Percentiles rank a stretch among this genome's conserved stretches.
Evolutionary conservation across 192 early-diverging fungal species (phyloP).

Genomic region (Coemansia nantahalensis): DNA sequence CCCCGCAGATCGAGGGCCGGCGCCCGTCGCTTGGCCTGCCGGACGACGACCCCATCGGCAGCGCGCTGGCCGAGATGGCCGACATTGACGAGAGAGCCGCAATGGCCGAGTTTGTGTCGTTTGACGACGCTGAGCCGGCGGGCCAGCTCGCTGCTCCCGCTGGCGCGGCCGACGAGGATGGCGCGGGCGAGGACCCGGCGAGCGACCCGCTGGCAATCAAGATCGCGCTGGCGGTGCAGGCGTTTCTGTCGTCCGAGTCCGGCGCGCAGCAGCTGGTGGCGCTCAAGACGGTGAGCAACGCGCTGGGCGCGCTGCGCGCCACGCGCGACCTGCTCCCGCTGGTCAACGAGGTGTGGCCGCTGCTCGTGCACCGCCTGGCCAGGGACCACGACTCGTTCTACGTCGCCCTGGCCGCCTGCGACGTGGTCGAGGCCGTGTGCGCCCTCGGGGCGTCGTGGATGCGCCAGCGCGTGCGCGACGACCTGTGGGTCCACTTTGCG

Average conservation of each 20-base stretch:
- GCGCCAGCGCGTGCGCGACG: slow-evolving; percentile 37
- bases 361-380: slow-evolving; percentile 18
- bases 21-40: neutral
- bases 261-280: slow-evolving; percentile 40
- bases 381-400: slow-evolving; percentile 21
- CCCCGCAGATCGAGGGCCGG: neutral
- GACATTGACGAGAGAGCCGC: slow-evolving; percentile 3
- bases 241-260: slow-evolving; percentile 16
- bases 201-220: slow-evolving; percentile 43
- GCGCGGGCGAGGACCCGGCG: neutral
- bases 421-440: slow-evolving; percentile 35
- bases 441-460: slow-evolving; percentile 33
- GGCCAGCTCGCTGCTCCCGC: too few relatives aligned
- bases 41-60: slow-evolving; percentile 23
- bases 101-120: neutral
- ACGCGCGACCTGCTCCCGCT: slow-evolving; percentile 39
- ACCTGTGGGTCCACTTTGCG: slow-evolving; percentile 32
- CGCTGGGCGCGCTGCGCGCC: slow-evolving; percentile 11
- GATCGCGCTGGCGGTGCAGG: slow-evolving; percentile 28
- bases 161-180: neutral
- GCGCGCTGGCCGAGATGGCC: slow-evolving; percentile 23
- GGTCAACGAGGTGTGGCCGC: slow-evolving; percentile 44
- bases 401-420: slow-evolving; percentile 34
- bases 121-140: slow-evolving; percentile 7
- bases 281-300: slow-evolving; percentile 40